These are phyloP conservation scores for Pisolithus tinctorius DNA, from an alignment of 768 basidiomycete genomes.

Conservation along the genomic window DNA sequence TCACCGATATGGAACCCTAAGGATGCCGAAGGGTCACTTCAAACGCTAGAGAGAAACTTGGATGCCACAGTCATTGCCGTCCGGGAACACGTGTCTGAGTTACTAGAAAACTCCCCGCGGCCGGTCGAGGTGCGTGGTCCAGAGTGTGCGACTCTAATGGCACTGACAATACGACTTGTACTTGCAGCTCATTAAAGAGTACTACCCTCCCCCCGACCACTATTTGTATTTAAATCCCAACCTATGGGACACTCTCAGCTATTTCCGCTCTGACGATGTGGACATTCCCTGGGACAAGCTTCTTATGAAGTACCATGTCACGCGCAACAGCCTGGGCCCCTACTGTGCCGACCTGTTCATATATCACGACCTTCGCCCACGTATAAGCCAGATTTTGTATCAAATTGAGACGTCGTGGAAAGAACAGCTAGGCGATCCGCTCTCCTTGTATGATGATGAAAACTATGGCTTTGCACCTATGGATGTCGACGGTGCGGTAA, in stretches of 20 bases:
- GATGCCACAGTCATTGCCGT: constrained; percentile 74
- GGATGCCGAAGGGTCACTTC: constrained; percentile 57
- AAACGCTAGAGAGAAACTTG: constrained; percentile 60
- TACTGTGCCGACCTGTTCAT: constrained; percentile 72
- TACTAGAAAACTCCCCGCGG: constrained; percentile 52
- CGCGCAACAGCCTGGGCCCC: constrained; percentile 59
- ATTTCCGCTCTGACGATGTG: constrained; percentile 29
- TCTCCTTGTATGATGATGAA: constrained; percentile 7
- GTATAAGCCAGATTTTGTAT: constrained; percentile 36
- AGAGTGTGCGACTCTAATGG: neutral
- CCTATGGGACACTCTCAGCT: constrained; percentile 47
- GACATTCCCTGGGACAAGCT: constrained; percentile 55
- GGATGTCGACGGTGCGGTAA: constrained; percentile 22
- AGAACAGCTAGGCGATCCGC: constrained; percentile 10
- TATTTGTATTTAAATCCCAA: constrained; percentile 54
- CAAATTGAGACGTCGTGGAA: constrained; percentile 16
- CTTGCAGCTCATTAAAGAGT: constrained; percentile 51
- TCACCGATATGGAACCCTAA: constrained; percentile 82
- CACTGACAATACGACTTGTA: constrained; percentile 1
- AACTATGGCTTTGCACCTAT: constrained; percentile 10
- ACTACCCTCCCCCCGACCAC: constrained; percentile 41
- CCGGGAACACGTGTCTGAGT: constrained; percentile 59
- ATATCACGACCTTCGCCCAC: constrained; percentile 50
- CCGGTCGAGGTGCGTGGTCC: constrained; percentile 52
- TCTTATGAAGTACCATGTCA: constrained; percentile 55